Base-by-base conservation (phyloP, 2,329 filamentous ascomycete species). In the Hawksworthiomyces lignivorus region DNA sequence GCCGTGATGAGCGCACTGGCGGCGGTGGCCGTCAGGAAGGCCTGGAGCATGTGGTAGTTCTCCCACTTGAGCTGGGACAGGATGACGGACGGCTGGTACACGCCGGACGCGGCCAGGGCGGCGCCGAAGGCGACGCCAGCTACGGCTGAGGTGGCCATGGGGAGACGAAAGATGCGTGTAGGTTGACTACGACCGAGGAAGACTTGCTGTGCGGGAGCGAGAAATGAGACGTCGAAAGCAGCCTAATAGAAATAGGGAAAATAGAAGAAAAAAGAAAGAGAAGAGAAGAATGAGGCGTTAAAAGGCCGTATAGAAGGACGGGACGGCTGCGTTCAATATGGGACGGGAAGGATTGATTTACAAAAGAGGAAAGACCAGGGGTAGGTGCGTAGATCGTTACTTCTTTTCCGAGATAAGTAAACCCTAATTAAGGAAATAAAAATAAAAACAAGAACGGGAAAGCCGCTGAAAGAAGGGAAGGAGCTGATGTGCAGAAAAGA, bases 31-130 rank as follows among this genome's bases (percentile, higher is more conserved):
- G 73, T 68, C 4, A 84, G 59, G 52, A 84, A 84, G 9, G 70
- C 68, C 57, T 82, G 72, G 22, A 80, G 55, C 80, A 84, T 84
- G 55, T 80, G 77, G 59, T 73, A 82, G 54, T 80, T 71, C 36
- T 69, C 60, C 34, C 82, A 62, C 19, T 64, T 67, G 61, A 84
- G 70, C 61, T 84, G 81, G 8, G 66, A 61, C 43, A 76, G 58
- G 50, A 85, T 79, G 35, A 80, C 66, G 0, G 69, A 62, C 0
- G 80, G 80, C 28, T 72, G 63, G 52, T 74, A 73, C 43, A 84
- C 75, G 22, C 78, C 79, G 2, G 79, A 69, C 4, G 69, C 71
- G 24, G 74, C 66, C 32, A 83, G 66, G 42, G 78, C 75, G 10
- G 73, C 73, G 35, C 81, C 81, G 50, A 84, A 83, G 34, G 70